Conservation (phyloP, 805 yeast species). For the Myxozyma melibiosi region DNA sequence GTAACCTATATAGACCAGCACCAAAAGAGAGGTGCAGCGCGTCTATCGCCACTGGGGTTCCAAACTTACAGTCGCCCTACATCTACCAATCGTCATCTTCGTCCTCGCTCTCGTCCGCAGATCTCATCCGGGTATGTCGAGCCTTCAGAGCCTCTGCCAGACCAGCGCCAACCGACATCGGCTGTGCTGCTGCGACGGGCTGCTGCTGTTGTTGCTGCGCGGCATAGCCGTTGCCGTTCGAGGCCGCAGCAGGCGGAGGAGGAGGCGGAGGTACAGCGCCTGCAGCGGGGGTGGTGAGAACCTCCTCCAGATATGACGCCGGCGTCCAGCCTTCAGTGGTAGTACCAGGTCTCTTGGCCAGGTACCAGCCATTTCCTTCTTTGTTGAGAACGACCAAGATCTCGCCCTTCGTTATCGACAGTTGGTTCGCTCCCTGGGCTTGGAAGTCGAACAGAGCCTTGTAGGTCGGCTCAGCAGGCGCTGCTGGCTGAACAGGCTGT, state of each 20-base stretch:
- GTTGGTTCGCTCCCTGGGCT: constrained; percentile 82
- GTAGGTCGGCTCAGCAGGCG: constrained; percentile 73
- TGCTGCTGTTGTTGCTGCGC: constrained; percentile 11
- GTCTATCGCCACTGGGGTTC: neutral
- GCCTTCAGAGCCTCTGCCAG: constrained; percentile 85
- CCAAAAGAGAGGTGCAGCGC: neutral
- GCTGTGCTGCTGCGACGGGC: constrained; percentile 12
- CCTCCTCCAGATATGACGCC: constrained; percentile 71
- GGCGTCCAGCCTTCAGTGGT: constrained; percentile 94
- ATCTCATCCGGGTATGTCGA: constrained; percentile 65
- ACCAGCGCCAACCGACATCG: constrained; percentile 12
- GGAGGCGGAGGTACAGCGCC: constrained; percentile 39
- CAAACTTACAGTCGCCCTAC: neutral
- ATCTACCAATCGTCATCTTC: constrained; percentile 41
- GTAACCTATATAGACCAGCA: no score
- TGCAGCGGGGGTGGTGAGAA: constrained; percentile 34
- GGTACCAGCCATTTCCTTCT: constrained; percentile 91
- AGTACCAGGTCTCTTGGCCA: constrained; percentile 60
- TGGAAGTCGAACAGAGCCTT: constrained; percentile 86
- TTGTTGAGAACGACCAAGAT: constrained; percentile 70
- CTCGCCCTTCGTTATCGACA: constrained; percentile 77
- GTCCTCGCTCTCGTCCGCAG: constrained; percentile 60
- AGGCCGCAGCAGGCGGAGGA: constrained; percentile 30
- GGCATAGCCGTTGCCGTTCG: constrained; percentile 28
- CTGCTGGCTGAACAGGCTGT: constrained; percentile 76